phyloP scores from a whole-genome alignment of 345 rosid genomes.

The Turnera subulata region DNA sequence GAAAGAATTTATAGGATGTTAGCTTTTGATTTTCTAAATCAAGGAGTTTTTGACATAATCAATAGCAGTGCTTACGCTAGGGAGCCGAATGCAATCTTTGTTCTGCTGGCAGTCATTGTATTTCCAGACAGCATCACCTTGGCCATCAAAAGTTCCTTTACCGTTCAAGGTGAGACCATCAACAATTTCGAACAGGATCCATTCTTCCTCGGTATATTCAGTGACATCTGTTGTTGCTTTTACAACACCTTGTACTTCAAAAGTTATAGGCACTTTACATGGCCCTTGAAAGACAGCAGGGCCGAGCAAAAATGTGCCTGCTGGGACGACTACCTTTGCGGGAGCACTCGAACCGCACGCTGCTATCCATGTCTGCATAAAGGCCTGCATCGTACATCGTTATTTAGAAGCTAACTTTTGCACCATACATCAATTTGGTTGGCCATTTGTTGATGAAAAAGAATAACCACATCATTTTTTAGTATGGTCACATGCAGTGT shows the following conservation, averaged over 20 bases:
- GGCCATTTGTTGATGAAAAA: background rate
- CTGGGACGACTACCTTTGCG: conserved; percentile 47
- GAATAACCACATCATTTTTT: too few species aligned
- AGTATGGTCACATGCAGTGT: too few species aligned
- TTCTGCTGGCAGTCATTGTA: conserved; percentile 34
- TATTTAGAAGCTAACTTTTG: too few species aligned
- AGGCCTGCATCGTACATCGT: conserved; percentile 33
- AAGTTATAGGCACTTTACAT: conserved; percentile 30
- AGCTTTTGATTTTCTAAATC: too few species aligned
- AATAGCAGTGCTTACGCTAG: conserved; percentile 44
- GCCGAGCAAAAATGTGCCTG: conserved; percentile 37
- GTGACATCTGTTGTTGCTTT: conserved; percentile 32
- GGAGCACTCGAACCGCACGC: conserved; percentile 38
- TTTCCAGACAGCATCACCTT: conserved; percentile 45
- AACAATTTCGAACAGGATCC: conserved; percentile 48
- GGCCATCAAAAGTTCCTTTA: conserved; percentile 57
- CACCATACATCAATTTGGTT: too few species aligned
- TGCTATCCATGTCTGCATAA: conserved; percentile 48
- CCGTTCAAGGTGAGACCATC: conserved; percentile 47
- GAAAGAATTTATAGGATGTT: too few species aligned
- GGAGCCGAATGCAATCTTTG: conserved; percentile 33
- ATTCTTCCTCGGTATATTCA: conserved; percentile 25
- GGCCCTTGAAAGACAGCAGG: conserved; percentile 59
- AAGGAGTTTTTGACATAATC: too few species aligned
- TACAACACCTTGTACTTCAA: conserved; percentile 47